Conservation (phyloP, 225 moss, liverwort and hornwort genomes). For the Neckera pumila region DNA sequence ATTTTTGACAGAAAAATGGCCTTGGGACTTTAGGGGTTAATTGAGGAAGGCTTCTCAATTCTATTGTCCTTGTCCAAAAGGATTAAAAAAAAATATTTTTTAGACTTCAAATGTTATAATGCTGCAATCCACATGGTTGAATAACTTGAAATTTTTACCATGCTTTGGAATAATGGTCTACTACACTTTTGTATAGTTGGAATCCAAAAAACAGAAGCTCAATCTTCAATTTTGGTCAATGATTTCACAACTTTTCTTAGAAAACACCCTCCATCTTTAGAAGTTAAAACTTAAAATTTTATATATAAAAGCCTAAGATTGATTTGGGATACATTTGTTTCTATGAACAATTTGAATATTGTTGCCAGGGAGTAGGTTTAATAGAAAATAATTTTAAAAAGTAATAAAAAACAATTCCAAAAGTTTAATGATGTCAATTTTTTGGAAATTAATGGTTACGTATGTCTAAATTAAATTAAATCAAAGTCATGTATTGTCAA, state of each 20-base stretch:
- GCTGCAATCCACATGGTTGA: not conserved
- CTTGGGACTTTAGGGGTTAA: too few relatives aligned
- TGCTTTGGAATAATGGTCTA: too few relatives aligned
- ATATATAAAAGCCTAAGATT: not conserved
- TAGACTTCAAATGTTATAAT: not conserved
- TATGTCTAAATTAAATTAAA: not conserved
- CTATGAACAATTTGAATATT: not conserved
- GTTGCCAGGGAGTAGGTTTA: rapidly evolving
- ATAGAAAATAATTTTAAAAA: too few relatives aligned
- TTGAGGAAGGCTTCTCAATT: too few relatives aligned
- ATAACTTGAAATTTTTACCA: not conserved
- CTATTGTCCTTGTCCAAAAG: too few relatives aligned
- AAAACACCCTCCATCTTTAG: not conserved
- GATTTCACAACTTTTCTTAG: too few relatives aligned
- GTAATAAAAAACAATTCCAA: too few relatives aligned
- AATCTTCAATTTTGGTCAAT: not conserved
- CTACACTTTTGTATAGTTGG: not conserved
- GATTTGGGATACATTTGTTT: not conserved
- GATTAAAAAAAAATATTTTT: not conserved
- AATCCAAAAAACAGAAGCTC: not conserved
- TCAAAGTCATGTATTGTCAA: not conserved
- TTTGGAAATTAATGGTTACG: not conserved
- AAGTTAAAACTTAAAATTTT: not conserved
- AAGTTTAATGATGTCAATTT: not conserved
- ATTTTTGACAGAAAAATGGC: too few relatives aligned